A percentile compares a stretch with the other conserved stretches of the same genome.
phyloP scores from a whole-genome alignment of 768 basidiomycete genomes.

The Mycena alexandri region DNA sequence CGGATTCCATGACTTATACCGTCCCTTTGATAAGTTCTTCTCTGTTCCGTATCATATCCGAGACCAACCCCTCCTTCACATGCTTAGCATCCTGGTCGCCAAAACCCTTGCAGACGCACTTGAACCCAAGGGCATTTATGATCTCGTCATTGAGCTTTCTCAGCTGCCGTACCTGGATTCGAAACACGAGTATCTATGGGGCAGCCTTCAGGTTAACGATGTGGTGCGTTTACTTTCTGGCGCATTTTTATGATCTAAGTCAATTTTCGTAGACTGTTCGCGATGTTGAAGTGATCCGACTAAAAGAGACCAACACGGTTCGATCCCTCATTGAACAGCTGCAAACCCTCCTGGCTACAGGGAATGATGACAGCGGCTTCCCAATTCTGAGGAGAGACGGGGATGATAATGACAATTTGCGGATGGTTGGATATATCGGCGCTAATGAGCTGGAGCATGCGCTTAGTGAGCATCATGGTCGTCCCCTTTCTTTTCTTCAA shows the following conservation, averaged over 20 bases:
- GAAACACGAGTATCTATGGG: conserved; percentile 93
- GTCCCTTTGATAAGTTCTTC: conserved; percentile 62
- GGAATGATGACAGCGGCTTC: conserved; percentile 86
- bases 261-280: conserved; percentile 72
- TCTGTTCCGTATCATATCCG: not conserved
- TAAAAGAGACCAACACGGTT: conserved; percentile 84
- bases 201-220: conserved; percentile 77
- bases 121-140: conserved; percentile 96
- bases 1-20: conserved; percentile 92
- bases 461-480: conserved; percentile 66
- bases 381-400: conserved; percentile 77
- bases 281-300: conserved; percentile 75
- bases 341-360: conserved; percentile 64
- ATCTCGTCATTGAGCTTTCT: conserved; percentile 92
- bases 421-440: conserved; percentile 92
- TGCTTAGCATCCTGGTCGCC: conserved; percentile 89
- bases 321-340: conserved; percentile 80
- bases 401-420: conserved; percentile 58
- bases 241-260: conserved; percentile 8
- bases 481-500: not conserved
- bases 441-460: conserved; percentile 95
- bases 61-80: conserved; percentile 7
- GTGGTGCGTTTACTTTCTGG: conserved; percentile 66
- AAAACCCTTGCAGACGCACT: conserved; percentile 91
- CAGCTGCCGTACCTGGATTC: conserved; percentile 94